phyloP scores from a whole-genome alignment of 1,284 basidiomycete genomes.

The Volvariella volvacea region DNA sequence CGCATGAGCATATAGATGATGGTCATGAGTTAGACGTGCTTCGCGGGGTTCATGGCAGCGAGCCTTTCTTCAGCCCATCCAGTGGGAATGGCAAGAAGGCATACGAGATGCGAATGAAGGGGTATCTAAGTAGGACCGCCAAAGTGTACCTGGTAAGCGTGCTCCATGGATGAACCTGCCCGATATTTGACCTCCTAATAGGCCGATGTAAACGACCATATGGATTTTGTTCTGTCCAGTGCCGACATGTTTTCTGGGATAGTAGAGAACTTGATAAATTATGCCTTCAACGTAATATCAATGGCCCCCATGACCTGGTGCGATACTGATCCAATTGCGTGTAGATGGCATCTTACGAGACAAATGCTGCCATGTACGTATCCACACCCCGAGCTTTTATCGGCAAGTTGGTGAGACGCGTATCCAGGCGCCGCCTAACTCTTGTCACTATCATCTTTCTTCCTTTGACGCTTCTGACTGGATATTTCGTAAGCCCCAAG shows the following conservation, averaged over 20 bases:
- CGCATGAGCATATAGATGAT: slow-evolving; percentile 7
- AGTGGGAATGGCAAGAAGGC: slow-evolving; percentile 4
- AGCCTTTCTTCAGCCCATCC: neutral
- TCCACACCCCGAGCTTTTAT: too few relatives aligned
- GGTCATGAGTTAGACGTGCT: too few relatives aligned
- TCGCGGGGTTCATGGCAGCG: neutral
- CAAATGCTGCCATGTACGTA: slow-evolving; percentile 2
- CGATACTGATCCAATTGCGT: neutral
- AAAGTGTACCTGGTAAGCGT: slow-evolving; percentile 56
- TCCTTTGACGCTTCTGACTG: slow-evolving; percentile 61
- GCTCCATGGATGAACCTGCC: neutral
- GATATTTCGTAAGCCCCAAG: slow-evolving; percentile 52
- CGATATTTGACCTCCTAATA: neutral
- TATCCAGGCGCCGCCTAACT: slow-evolving; percentile 33
- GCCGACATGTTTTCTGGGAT: slow-evolving; percentile 64
- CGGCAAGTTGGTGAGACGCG: slow-evolving; percentile 2
- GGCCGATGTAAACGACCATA: slow-evolving; percentile 7
- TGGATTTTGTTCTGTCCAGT: slow-evolving; percentile 31
- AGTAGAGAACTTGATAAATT: slow-evolving; percentile 64
- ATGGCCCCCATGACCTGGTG: too few relatives aligned
- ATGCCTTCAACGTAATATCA: slow-evolving; percentile 49
- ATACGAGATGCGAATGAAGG: slow-evolving; percentile 31
- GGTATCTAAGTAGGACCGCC: slow-evolving; percentile 62
- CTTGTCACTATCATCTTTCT: slow-evolving; percentile 62
- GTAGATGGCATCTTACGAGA: slow-evolving; percentile 8